These are phyloP conservation scores for Fusarium graminum DNA, from an alignment of 2,329 filamentous ascomycete species.

Conservation along the genomic window DNA sequence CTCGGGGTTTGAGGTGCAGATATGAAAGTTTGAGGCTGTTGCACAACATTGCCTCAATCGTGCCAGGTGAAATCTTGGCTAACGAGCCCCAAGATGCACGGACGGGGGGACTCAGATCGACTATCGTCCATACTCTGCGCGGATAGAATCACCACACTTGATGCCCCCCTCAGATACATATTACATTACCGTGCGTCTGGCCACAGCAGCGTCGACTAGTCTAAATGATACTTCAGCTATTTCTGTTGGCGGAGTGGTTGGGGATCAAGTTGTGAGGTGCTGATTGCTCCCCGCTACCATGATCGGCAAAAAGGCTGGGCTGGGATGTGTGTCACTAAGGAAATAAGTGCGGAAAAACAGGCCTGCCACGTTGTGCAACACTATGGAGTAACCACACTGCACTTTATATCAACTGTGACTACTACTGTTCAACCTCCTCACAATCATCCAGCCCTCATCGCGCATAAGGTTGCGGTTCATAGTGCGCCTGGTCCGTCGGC, in stretches of 20 bases:
- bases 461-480: constrained; percentile 17
- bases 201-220: constrained; percentile 30
- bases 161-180: constrained; percentile 26
- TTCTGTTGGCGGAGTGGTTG: constrained; percentile 8
- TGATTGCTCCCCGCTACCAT: constrained; percentile 6
- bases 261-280: constrained; percentile 23
- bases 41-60: constrained; percentile 23
- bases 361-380: constrained; percentile 29
- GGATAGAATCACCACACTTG: constrained; percentile 41
- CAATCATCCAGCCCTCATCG: constrained; percentile 22
- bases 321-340: constrained; percentile 17
- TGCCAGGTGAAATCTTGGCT: constrained; percentile 13
- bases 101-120: constrained; percentile 28
- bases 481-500: constrained; percentile 1
- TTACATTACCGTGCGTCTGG: constrained; percentile 45
- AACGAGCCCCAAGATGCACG: constrained; percentile 27
- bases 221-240: constrained; percentile 18
- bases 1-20: too few species aligned
- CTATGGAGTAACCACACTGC: not conserved
- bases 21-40: not conserved
- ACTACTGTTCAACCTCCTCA: constrained; percentile 21
- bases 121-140: constrained; percentile 26
- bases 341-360: constrained; percentile 7
- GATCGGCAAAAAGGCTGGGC: constrained; percentile 17
- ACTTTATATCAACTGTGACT: not conserved